Evolutionary conservation across 2,329 filamentous ascomycete genomes (phyloP), one percentile per base, ranked within the genome.

Genomic region (Claviceps lovelessii): DNA sequence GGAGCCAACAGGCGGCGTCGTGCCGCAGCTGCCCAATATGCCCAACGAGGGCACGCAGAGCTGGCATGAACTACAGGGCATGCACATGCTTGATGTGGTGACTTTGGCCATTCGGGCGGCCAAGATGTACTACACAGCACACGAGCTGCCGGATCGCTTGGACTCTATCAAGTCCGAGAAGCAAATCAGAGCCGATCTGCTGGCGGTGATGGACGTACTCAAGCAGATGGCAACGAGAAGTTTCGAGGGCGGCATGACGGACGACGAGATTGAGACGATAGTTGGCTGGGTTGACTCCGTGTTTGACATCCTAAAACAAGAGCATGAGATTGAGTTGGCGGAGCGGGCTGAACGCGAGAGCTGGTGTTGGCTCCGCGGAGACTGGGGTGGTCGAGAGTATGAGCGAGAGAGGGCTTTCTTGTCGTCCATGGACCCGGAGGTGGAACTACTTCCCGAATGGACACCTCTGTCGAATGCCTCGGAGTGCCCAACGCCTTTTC

Each of bases 21-120:
- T 63, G 10, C 62, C 65, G 10, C 57, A 65, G 45, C 63, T 65
- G 54, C 60, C 68, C 39, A 70, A 71, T 54, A 73, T 76, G 61
- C 67, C 68, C n/a, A 71, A 72, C 47, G 71, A 72, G 19, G 73
- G 75, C 47, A 65, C 75, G 23, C 80, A 82, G 60, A 84, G 83
- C 9, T 95, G 86, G 83, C 81, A 86, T 67, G 89, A 96, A 68
- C 78, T 95, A 28, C 88, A 95, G 67, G 93, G 91, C 19, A 83
- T 97, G 75, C 88, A 94, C 64, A 82, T 98, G 42, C 79, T 97
- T 55, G 91, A 97, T 67, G 84, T 95, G 53, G 86, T 93, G 65
- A 98, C 93, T 1, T 76, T 97, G 53, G 91, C 91, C n/a, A 97
- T 98, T 61, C 83, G 90, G 53, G 90, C 91, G 1, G 93, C 93